Conservation (phyloP, 441 rosid genomes). For the Adansonia madagascariensis region DNA sequence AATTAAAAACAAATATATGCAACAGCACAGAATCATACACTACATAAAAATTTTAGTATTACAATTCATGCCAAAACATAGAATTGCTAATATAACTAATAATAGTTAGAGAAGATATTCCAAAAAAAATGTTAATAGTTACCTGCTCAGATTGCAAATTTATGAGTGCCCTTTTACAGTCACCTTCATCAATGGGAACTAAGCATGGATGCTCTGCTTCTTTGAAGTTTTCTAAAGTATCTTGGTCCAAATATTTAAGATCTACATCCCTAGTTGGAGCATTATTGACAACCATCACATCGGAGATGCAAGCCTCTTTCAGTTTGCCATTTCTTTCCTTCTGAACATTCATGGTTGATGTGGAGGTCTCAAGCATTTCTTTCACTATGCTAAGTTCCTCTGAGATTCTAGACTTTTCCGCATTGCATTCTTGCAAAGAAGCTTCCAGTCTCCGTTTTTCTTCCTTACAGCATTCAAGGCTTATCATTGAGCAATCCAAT, state of each 20-base stretch:
- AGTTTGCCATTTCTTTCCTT: conserved; percentile 39
- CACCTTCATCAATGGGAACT: conserved; percentile 36
- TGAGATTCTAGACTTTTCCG: conserved; percentile 62
- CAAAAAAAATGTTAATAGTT: conserved; percentile 25
- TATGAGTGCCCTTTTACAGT: conserved; percentile 26
- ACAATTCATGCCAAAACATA: background rate
- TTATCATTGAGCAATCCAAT: conserved; percentile 88
- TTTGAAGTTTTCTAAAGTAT: conserved; percentile 26
- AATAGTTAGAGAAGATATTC: conserved; percentile 15
- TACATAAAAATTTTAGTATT: background rate
- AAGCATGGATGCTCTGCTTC: conserved; percentile 37
- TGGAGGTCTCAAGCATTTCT: conserved; percentile 52
- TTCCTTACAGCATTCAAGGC: conserved; percentile 98
- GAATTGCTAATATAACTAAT: background rate
- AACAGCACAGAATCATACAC: background rate
- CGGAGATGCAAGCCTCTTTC: conserved; percentile 35
- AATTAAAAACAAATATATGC: background rate
- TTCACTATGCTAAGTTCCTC: conserved; percentile 59
- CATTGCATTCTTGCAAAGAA: conserved; percentile 58
- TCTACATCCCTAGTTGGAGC: conserved; percentile 26
- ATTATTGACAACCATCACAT: conserved; percentile 32
- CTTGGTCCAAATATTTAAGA: conserved; percentile 29
- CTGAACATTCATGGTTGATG: conserved; percentile 28
- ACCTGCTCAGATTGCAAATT: conserved; percentile 48
- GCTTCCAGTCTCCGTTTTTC: conserved; percentile 86